Evolutionary conservation across 148 eudicot species (phyloP).

Genomic region (Amaranthus palmeri): DNA sequence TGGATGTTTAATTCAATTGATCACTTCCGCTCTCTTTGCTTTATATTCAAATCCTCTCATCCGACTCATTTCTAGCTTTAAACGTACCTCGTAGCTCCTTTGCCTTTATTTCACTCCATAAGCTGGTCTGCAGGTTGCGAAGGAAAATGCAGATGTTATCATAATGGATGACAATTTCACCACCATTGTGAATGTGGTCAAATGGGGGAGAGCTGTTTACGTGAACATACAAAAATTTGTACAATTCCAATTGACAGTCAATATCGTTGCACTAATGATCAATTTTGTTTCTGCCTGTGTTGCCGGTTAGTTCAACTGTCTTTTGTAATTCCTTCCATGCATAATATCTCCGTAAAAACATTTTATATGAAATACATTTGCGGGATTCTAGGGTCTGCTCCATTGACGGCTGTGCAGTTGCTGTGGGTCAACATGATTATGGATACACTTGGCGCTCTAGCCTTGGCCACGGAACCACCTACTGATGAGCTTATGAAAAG

Average conservation of each 20-base stretch:
- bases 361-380: background rate
- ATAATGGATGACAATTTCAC: slow-evolving; percentile 86
- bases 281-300: slow-evolving; percentile 81
- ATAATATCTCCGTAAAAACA: background rate
- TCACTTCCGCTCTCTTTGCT: too few species aligned
- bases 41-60: too few species aligned
- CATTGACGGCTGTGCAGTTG: slow-evolving; percentile 89
- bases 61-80: too few species aligned
- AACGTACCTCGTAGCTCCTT: too few species aligned
- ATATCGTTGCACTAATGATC: slow-evolving; percentile 81
- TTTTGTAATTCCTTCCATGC: background rate
- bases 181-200: slow-evolving; percentile 82
- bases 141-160: slow-evolving; percentile 83
- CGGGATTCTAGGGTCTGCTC: slow-evolving; percentile 69
- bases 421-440: slow-evolving; percentile 96
- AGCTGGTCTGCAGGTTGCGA: slow-evolving; percentile 63
- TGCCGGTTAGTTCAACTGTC: slow-evolving; percentile 38
- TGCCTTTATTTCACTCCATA: background rate
- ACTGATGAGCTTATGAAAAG: slow-evolving; percentile 72
- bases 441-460: slow-evolving; percentile 94
- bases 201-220: slow-evolving; percentile 92
- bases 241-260: slow-evolving; percentile 91
- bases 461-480: slow-evolving; percentile 91
- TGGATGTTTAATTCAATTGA: background rate
- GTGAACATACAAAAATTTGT: slow-evolving; percentile 94